These are phyloP conservation scores for Senecio squalidus DNA, from an alignment of 140 eudicot species.

Conservation along the genomic window DNA sequence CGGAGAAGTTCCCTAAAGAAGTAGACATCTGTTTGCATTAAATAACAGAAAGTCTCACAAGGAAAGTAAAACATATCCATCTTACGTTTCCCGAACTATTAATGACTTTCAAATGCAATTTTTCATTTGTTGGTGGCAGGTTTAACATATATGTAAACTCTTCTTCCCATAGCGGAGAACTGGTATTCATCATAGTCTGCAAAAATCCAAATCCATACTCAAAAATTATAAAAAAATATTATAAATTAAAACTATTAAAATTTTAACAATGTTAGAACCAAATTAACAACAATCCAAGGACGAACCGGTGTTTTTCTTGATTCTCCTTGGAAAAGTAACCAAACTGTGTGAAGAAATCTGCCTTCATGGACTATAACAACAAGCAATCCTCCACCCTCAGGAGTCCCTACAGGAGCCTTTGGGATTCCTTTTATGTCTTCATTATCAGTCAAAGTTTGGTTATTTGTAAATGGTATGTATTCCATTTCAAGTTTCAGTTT, in stretches of 20 bases:
- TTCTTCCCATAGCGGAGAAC: not conserved
- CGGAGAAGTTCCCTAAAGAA: not conserved
- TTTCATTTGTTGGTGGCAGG: not conserved
- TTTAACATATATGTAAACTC: not conserved
- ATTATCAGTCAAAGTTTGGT: not conserved
- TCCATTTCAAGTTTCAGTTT: not conserved
- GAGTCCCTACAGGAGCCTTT: not conserved
- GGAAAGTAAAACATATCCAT: not conserved
- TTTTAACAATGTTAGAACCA: not conserved
- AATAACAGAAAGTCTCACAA: not conserved
- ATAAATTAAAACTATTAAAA: not conserved
- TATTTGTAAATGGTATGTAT: not conserved
- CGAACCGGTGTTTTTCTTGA: not conserved
- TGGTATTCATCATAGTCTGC: not conserved
- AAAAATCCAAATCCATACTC: not conserved
- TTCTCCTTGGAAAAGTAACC: too few species aligned
- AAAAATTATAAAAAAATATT: not conserved
- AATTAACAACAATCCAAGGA: not conserved
- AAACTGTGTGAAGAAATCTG: not conserved
- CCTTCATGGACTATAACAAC: slow-evolving; percentile 1
- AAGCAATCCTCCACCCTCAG: not conserved
- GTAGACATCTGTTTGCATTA: not conserved
- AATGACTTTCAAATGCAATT: not conserved
- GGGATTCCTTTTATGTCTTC: not conserved
- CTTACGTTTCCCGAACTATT: not conserved